Base-by-base conservation (phyloP, 352 stramenopile genomes). In the Phytophthora pinifolia region DNA sequence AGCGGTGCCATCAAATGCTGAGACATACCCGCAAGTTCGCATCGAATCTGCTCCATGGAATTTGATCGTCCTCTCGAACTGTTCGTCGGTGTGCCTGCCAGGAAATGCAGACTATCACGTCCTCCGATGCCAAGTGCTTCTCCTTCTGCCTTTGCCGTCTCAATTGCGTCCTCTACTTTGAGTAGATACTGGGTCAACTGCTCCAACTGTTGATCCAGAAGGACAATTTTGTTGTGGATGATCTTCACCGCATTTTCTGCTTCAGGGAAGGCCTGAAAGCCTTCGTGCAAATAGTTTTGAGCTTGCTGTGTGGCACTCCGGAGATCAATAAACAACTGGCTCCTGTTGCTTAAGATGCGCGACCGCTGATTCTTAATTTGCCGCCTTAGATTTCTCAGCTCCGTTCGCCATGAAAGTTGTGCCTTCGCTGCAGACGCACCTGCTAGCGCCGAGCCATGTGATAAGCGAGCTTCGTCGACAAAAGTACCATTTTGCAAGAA, bases 201-300 rank as follows among this genome's bases (percentile, higher is more conserved):
- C 22, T 94, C 83, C 29, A 92, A 55, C 18, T 94, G 73, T 41
- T 89, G 68, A 32, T 94, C 83, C 31, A 92, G 61, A n/a, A 72
- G 59, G 9, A 91, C 57, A 53, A 94, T 88, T 49, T 92, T 94
- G 54, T 74, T 70, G 42, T 89, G 83, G 13, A 94, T 89, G 27
- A 89, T 92, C 52, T 81, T 87, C 37, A 92, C 83, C 0, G 82
- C 80, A 60, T 91, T 78, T 72, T 93, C 83, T 22, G 83, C 83
- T 46, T 72, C 80, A 1, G 83, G 83, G 12, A 88, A 48, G 22
- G 79, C 69, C 46, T 88, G 75, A 33, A 91, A 93, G 1, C 81
- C 83, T 81, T 93, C 83, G 44, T 93, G 83, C 5, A 93, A 39
- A 57, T 91, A 93, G 45, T 91, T 93, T 41, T 93, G 83, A 6